A percentile compares a stretch with the other conserved stretches of the same genome.
Conservation (phyloP, 2,329 filamentous ascomycete genomes). For the Fusarium tjaetaba region DNA sequence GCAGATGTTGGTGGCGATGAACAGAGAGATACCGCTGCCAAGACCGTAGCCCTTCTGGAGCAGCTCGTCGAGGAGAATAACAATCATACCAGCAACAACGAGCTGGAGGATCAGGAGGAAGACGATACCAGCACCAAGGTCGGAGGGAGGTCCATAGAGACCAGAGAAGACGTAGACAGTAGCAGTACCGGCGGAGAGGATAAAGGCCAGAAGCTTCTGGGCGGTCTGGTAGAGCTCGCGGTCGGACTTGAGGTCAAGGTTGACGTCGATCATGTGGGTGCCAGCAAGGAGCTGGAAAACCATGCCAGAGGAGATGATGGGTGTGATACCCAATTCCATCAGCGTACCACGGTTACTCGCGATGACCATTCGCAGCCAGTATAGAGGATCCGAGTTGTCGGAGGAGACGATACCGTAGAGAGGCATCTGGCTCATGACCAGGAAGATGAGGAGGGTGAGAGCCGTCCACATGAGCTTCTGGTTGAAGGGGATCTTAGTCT, state of each 20-base stretch:
- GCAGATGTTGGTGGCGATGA: conserved; percentile 99
- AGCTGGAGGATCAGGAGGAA: conserved; percentile 98
- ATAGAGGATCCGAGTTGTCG: conserved; percentile 96
- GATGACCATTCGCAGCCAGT: conserved; percentile 99
- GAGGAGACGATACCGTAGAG: conserved; percentile 99
- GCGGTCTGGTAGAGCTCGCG: conserved; percentile 99
- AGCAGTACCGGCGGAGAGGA: conserved; percentile 95
- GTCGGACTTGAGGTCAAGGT: conserved; percentile 99
- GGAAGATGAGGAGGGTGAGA: conserved; percentile 95
- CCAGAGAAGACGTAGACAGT: conserved; percentile 98
- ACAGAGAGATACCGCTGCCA: conserved; percentile 97
- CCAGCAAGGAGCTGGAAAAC: conserved; percentile 99
- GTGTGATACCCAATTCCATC: conserved; percentile 97
- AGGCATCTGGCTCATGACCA: conserved; percentile 99
- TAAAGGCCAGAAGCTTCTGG: conserved; percentile 98
- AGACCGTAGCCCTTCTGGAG: conserved; percentile 99
- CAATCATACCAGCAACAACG: conserved; percentile 95
- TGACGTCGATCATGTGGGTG: conserved; percentile 99
- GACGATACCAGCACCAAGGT: conserved; percentile 97
- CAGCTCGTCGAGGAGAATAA: conserved; percentile 98
- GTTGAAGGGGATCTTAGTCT: conserved; percentile 99
- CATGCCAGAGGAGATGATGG: conserved; percentile 99
- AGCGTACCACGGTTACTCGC: conserved; percentile 97
- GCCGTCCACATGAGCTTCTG: conserved; percentile 97
- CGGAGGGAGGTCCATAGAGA: conserved; percentile 95